phyloP scores from a whole-genome alignment of 2,329 filamentous ascomycete species.

The Aureobasidium melanogenum region DNA sequence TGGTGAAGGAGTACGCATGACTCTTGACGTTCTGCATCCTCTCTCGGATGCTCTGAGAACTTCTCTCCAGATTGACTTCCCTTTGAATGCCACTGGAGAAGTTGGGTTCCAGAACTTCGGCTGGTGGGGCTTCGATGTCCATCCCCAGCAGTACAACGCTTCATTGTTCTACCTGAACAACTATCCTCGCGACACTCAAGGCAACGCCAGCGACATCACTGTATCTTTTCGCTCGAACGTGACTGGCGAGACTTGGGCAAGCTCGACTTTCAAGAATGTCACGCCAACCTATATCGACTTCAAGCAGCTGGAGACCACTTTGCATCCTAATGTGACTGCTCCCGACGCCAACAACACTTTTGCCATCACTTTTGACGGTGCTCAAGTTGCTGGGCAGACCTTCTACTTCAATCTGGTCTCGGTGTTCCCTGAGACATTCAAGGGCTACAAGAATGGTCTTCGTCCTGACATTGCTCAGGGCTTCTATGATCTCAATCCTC shows the following conservation, averaged over 20 bases:
- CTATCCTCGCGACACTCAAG: constrained; percentile 23
- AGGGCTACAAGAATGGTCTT: constrained; percentile 42
- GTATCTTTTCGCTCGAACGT: constrained; percentile 32
- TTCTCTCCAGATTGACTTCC: constrained; percentile 33
- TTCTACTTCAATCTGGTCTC: constrained; percentile 46
- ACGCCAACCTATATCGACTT: constrained; percentile 15
- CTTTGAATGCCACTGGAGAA: constrained; percentile 28
- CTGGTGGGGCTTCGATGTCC: constrained; percentile 45
- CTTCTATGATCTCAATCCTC: constrained; percentile 33
- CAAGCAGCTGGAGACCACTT: constrained; percentile 27
- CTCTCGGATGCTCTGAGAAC: constrained; percentile 38
- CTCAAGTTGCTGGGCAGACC: constrained; percentile 29
- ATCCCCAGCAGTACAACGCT: constrained; percentile 39
- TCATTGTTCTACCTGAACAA: constrained; percentile 40
- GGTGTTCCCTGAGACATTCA: constrained; percentile 48
- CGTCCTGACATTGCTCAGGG: constrained; percentile 42
- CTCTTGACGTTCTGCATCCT: constrained; percentile 33
- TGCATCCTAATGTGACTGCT: constrained; percentile 35
- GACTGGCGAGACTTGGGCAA: constrained; percentile 34
- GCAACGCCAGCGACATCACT: constrained; percentile 30
- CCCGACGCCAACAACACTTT: constrained; percentile 44
- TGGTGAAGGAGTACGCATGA: constrained; percentile 25
- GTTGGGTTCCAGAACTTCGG: constrained; percentile 42
- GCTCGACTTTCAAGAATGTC: constrained; percentile 19
- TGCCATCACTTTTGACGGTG: constrained; percentile 40